Percentiles rank a stretch among this genome's conserved stretches.
phyloP scores from a whole-genome alignment of 2,329 filamentous ascomycete species.

The Neurospora sp. region DNA sequence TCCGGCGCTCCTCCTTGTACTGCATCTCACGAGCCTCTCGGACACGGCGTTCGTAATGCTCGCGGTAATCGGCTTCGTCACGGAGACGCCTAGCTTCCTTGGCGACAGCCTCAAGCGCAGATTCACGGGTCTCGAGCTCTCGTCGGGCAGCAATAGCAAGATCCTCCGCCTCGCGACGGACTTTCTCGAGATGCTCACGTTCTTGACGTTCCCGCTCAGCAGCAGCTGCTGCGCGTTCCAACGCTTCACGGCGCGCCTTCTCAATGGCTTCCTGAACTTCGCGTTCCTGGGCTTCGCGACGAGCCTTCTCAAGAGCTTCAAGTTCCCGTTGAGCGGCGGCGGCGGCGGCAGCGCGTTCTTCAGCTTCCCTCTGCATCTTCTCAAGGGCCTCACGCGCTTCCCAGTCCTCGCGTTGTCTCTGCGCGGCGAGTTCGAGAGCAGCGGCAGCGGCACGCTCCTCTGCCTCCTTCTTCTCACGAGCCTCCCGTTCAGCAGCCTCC shows the following conservation, averaged over 20 bases:
- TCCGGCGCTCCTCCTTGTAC: conserved; percentile 9
- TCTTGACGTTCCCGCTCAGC: conserved; percentile 9
- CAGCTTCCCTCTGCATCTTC: conserved; percentile 18
- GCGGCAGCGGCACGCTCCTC: conserved; percentile 10
- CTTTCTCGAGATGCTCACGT: conserved; percentile 8
- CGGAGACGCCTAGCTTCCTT: conserved; percentile 18
- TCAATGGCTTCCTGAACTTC: conserved; percentile 15
- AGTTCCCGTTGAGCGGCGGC: conserved; percentile 8
- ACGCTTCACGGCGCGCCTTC: conserved; percentile 8
- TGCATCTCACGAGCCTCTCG: conserved; percentile 5
- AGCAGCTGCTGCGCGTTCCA: conserved; percentile 6
- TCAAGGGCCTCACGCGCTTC: conserved; percentile 15
- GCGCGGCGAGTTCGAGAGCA: conserved; percentile 2
- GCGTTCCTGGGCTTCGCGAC: conserved; percentile 11
- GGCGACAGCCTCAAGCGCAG: not conserved
- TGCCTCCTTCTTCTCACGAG: conserved; percentile 12
- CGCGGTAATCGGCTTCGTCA: conserved; percentile 14
- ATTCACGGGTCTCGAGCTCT: not conserved
- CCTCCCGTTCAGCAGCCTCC: conserved; percentile 15
- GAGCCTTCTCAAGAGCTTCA: conserved; percentile 6
- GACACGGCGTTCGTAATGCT: conserved; percentile 15
- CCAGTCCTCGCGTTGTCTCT: conserved; percentile 8
- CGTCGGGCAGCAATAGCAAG: not conserved
- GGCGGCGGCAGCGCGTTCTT: conserved; percentile 6
- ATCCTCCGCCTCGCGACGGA: not conserved